Percentiles rank a stretch among this genome's conserved stretches.
Evolutionary conservation across 257 asterid genomes (phyloP).

Genomic region (Solanum chmielewskii): DNA sequence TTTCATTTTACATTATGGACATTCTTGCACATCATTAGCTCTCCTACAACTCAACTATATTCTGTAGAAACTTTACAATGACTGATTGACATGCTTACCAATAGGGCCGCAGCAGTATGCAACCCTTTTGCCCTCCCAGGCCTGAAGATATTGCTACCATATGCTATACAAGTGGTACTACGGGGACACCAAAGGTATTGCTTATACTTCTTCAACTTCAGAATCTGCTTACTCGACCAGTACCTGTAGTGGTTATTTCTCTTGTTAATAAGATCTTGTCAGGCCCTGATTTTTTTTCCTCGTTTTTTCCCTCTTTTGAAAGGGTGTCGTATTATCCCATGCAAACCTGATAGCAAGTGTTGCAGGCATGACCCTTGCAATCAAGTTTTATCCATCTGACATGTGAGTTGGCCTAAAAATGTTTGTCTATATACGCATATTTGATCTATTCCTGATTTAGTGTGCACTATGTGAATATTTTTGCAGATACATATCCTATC

Average conservation of each 20-base stretch:
- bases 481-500: constrained; percentile 84
- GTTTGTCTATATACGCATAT: neutral
- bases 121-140: constrained; percentile 76
- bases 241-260: neutral
- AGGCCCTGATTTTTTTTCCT: neutral
- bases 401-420: constrained; percentile 47
- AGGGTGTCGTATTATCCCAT: constrained; percentile 90
- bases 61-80: neutral
- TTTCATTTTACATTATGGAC: neutral
- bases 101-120: constrained; percentile 59
- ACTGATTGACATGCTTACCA: neutral
- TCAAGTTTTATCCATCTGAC: constrained; percentile 65
- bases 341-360: constrained; percentile 67
- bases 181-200: constrained; percentile 94
- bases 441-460: neutral
- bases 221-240: neutral
- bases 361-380: constrained; percentile 44
- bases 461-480: neutral
- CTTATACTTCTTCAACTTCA: neutral
- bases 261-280: neutral
- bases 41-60: neutral
- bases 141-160: constrained; percentile 81
- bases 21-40: neutral
- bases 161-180: constrained; percentile 97
- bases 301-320: constrained; percentile 4